phyloP scores from a whole-genome alignment of 1,284 basidiomycete genomes.

The Papiliotrema laurentii region DNA sequence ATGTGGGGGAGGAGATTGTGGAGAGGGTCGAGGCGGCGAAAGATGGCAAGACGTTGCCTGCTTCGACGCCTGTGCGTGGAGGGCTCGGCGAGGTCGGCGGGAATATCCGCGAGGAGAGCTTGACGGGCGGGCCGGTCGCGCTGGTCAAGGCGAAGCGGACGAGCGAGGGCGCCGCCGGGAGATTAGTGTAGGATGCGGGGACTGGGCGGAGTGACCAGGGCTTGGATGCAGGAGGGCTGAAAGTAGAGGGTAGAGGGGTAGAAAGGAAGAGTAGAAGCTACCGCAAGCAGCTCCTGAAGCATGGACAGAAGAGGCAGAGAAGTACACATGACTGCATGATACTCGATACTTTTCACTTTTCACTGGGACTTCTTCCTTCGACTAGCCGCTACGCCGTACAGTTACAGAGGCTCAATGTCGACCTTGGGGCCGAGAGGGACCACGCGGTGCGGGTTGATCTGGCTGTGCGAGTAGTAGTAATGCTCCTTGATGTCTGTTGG shows the following conservation, averaged over 20 bases:
- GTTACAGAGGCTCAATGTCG: constrained; percentile 60
- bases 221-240: no score
- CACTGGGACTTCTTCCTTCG: no score
- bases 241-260: no score
- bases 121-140: constrained; percentile 1
- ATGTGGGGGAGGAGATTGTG: constrained; percentile 1
- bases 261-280: no score
- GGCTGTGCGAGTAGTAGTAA: constrained; percentile 57
- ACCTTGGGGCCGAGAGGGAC: constrained; percentile 71
- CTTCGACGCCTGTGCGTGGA: no score
- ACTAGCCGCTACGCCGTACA: no score
- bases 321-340: no score
- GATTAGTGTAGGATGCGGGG: constrained; percentile 5
- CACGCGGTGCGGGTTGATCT: constrained; percentile 70
- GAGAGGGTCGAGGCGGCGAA: background rate
- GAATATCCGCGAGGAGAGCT: constrained; percentile 3
- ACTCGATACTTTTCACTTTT: no score
- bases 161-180: background rate
- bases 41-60: background rate
- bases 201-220: no score
- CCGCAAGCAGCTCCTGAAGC: no score
- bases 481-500: constrained; percentile 71
- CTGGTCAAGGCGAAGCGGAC: constrained; percentile 1
- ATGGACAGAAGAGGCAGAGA: no score
- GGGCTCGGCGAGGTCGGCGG: constrained; percentile 1